phyloP scores from a whole-genome alignment of 768 basidiomycete species.

The Podaxis sp. region DNA sequence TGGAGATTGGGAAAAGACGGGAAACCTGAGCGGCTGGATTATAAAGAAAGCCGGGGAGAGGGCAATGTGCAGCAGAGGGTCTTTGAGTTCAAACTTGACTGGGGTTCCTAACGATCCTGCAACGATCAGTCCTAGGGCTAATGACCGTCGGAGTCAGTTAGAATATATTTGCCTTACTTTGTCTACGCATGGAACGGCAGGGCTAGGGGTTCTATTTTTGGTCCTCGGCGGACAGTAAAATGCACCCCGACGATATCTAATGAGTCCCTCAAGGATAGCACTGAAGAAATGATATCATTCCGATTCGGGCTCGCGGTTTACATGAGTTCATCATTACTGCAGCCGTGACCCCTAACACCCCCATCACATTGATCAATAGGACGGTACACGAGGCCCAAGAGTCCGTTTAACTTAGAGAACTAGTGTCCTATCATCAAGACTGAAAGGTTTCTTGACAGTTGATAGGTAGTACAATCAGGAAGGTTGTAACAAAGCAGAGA shows the following conservation, averaged over 20 bases:
- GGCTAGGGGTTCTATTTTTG: background rate
- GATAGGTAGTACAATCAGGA: background rate
- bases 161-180: background rate
- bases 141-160: background rate
- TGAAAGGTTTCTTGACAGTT: background rate
- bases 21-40: slow-evolving; percentile 21
- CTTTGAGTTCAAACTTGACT: slow-evolving; percentile 46
- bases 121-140: background rate
- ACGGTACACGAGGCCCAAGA: background rate
- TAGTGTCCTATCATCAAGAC: background rate
- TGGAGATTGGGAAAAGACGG: slow-evolving; percentile 49
- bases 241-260: background rate
- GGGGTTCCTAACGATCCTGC: background rate
- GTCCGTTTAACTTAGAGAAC: background rate
- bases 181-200: background rate
- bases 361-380: background rate
- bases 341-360: background rate
- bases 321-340: background rate
- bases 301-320: slow-evolving; percentile 5
- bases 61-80: slow-evolving; percentile 37
- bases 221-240: background rate
- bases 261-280: background rate
- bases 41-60: slow-evolving; percentile 4
- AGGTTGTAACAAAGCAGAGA: background rate
- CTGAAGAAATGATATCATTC: background rate